phyloP scores from a whole-genome alignment of 2,329 filamentous ascomycete species.

The Cladosporium austrohemisphaericum region DNA sequence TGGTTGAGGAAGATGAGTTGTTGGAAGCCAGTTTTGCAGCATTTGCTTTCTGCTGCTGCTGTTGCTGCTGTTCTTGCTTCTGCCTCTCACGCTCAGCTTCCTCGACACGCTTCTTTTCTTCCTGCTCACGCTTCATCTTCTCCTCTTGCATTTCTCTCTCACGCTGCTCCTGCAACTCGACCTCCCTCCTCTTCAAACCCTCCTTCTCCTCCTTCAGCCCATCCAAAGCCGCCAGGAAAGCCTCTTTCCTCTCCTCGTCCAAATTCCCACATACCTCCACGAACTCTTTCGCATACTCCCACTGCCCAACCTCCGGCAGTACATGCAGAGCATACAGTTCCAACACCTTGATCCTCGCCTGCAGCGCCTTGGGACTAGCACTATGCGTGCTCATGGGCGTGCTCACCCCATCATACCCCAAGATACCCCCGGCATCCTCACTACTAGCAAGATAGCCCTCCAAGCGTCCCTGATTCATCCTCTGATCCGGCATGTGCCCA shows the following conservation, averaged over 20 bases:
- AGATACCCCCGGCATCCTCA: slow-evolving; percentile 47
- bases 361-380: slow-evolving; percentile 34
- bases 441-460: slow-evolving; percentile 79
- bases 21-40: slow-evolving; percentile 28
- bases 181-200: slow-evolving; percentile 59
- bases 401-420: slow-evolving; percentile 40
- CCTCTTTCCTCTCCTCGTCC: slow-evolving; percentile 56
- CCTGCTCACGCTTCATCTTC: slow-evolving; percentile 36
- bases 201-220: slow-evolving; percentile 57
- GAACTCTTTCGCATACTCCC: slow-evolving; percentile 92
- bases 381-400: slow-evolving; percentile 53
- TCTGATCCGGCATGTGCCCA: slow-evolving; percentile 81
- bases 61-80: slow-evolving; percentile 32
- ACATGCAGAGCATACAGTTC: slow-evolving; percentile 95
- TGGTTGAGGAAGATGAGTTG: slow-evolving; percentile 45
- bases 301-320: slow-evolving; percentile 87
- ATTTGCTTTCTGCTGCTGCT: slow-evolving; percentile 23
- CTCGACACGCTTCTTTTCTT: slow-evolving; percentile 23
- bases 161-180: slow-evolving; percentile 57
- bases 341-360: slow-evolving; percentile 79
- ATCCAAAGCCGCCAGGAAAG: slow-evolving; percentile 38
- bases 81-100: slow-evolving; percentile 22
- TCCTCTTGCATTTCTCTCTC: slow-evolving; percentile 44
- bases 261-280: slow-evolving; percentile 81
- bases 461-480: slow-evolving; percentile 77